Percentiles rank a stretch among this genome's conserved stretches.
phyloP scores from a whole-genome alignment of 306 rosid genomes.

The Malus asiatica region DNA sequence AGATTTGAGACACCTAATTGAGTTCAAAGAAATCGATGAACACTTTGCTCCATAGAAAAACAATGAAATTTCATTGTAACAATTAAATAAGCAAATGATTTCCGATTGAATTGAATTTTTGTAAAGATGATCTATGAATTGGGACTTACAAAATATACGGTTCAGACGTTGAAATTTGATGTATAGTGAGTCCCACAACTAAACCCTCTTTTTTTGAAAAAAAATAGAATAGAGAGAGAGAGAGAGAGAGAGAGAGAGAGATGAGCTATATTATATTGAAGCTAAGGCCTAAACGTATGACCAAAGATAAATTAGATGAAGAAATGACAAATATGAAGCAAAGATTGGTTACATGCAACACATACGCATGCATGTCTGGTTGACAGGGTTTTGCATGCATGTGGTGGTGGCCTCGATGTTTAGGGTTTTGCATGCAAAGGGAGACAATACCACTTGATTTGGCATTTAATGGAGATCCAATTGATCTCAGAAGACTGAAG shows the following conservation, averaged over 20 bases:
- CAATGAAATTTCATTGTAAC: too few species aligned
- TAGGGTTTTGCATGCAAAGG: neutral
- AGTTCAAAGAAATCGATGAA: too few species aligned
- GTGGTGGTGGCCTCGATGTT: neutral
- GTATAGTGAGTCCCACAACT: rapidly evolving
- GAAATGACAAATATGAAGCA: neutral
- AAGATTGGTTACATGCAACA: neutral
- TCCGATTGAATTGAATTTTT: too few species aligned
- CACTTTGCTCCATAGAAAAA: too few species aligned
- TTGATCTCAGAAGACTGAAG: neutral
- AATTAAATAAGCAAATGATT: too few species aligned
- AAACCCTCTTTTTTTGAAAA: too few species aligned
- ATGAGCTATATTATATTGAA: neutral
- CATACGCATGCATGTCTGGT: neutral
- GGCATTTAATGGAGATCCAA: neutral
- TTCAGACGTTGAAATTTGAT: too few species aligned
- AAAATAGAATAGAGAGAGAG: too few species aligned
- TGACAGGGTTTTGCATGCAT: neutral
- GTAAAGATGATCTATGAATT: too few species aligned
- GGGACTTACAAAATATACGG: too few species aligned
- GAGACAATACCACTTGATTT: constrained; percentile 8
- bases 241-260: neutral
- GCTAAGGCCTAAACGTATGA: neutral
- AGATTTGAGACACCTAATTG: too few species aligned
- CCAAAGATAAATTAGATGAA: neutral